Base-by-base conservation (phyloP, 2,329 filamentous ascomycete genomes). In the Rosellinia necatrix region DNA sequence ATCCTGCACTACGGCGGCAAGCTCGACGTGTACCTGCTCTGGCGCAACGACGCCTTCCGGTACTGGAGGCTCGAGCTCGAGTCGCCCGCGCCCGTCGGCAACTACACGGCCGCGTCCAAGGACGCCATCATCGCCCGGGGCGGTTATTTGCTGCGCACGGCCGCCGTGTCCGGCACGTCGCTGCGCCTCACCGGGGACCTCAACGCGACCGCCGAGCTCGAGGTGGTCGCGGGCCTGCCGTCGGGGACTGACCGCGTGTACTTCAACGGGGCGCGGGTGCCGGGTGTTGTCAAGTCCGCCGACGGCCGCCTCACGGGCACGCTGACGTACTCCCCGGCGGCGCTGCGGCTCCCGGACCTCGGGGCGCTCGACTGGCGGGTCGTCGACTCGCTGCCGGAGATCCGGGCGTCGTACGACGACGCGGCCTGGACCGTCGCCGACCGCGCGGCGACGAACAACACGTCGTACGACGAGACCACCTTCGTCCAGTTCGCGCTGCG, bases 301-400 rank as follows among this genome's bases (percentile, higher is more conserved):
- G 72, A 77, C 2, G 78, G 77, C 1, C 77, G 78, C 32, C 57
- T 67, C 13, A 41, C 49, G 12, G 56, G 57, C 10, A 56, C 42
- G 6, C 25, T 66, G 22, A 25, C 47, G 2, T 64, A 65, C 47
- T 40, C 43, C 21, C 10, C 41, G 4, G 58, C 60, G 1, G 19
- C 24, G 0, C 59, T 89, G 34, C 65, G 29, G 1, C 46, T 91
- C 1, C 87, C 88, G 0, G 73, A 82, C 13, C 76, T 92, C 2
- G 75, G 77, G 13, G 68, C 74, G 0, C 70, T 90, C 10, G 71
- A 80, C 1, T 93, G 90, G 90, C 85, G 85, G 67, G 85, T 83
- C 51, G 66, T 90, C 17, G 83, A 93, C 70, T 83, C 82, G 0
- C 81, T 94, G 0, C 90, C 90, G 0, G 90, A 94, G 68, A 76